Evolutionary conservation across 2,329 filamentous ascomycete species (phyloP), one percentile per base, ranked within the genome.

Genomic region (Amphichorda felina): DNA sequence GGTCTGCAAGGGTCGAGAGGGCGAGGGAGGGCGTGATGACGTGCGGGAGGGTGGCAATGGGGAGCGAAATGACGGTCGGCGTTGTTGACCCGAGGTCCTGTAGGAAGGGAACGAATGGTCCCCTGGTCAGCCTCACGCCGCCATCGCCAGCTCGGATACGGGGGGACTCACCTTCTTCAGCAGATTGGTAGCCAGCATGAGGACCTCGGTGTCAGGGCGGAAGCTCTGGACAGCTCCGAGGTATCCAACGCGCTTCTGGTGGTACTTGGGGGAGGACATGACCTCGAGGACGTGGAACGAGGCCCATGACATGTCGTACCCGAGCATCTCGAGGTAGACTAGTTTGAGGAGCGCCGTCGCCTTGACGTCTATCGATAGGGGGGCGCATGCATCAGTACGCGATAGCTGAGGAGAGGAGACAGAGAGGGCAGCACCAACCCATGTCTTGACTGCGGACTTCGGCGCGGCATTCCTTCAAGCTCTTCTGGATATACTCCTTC

Each of bases 271-370:
- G 27, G 86, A 94, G 26, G 88, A 94, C 91, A 98, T 98, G 61
- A 98, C 91, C 63, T 98, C 91, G 33, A 98, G 79, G 35, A 96
- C 89, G 56, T 98, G 85, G 62, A 98, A 98, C 10, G 88, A 88
- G 4, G 91, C 91, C 91, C 91, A 98, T 3, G 89, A 95, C 91
- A 98, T 98, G 60, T 96, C 91, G 56, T 96, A 84, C 11, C 91
- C 91, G 47, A 96, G 88, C 91, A 98, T 98, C 57, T 98, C 91
- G 45, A 98, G 75, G 57, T 98, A 98, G 36, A 95, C 81, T 48
- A 98, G 73, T 66, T 98, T 98, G 51, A 98, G 68, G 36, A 98
- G 71, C 31, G 91, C 91, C 24, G 87, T 96, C 15, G 91, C 88
- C 68, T 98, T 98, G 60, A 94, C 73, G 63, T 96, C 88, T 85